Evolutionary conservation across 805 yeast species (phyloP).

Genomic region (Pichia cabralensis): DNA sequence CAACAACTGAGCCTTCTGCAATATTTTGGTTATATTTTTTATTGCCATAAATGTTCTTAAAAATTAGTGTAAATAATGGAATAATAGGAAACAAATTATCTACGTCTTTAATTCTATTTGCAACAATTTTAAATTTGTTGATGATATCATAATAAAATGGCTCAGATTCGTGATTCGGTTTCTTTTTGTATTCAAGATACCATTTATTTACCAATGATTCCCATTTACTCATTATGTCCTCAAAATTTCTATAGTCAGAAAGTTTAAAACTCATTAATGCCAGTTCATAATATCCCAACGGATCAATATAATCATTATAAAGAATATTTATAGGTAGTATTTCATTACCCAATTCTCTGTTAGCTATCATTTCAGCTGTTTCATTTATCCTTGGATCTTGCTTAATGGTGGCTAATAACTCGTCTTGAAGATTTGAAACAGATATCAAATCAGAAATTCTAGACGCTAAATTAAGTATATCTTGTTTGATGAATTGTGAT

Average conservation of each 20-base stretch:
- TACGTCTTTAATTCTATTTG: slow-evolving; percentile 52
- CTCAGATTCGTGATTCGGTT: slow-evolving; percentile 17
- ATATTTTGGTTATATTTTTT: slow-evolving; percentile 11
- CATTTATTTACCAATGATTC: slow-evolving; percentile 52
- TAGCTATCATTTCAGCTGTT: slow-evolving; percentile 40
- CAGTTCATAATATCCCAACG: slow-evolving; percentile 76
- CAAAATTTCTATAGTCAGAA: slow-evolving; percentile 77
- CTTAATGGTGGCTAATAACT: slow-evolving; percentile 39
- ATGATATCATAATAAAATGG: slow-evolving; percentile 31
- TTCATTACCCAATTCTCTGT: slow-evolving; percentile 46
- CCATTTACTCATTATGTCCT: slow-evolving; percentile 79
- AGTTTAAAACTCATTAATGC: slow-evolving; percentile 70
- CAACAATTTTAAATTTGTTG: slow-evolving; percentile 34
- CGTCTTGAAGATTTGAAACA: slow-evolving; percentile 79
- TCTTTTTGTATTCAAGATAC: slow-evolving; percentile 23
- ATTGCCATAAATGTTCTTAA: slow-evolving; percentile 37
- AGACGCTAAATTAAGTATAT: slow-evolving; percentile 59
- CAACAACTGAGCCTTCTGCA: slow-evolving; percentile 43
- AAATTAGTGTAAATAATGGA: slow-evolving; percentile 55
- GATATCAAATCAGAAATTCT: slow-evolving; percentile 72
- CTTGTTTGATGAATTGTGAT: slow-evolving; percentile 67
- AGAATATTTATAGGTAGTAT: slow-evolving; percentile 67
- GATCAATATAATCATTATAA: slow-evolving; percentile 80
- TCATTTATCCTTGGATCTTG: slow-evolving; percentile 40
- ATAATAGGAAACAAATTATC: slow-evolving; percentile 77